phyloP scores from a whole-genome alignment of 805 yeast genomes.

The Starmerella lactis-condensi region DNA sequence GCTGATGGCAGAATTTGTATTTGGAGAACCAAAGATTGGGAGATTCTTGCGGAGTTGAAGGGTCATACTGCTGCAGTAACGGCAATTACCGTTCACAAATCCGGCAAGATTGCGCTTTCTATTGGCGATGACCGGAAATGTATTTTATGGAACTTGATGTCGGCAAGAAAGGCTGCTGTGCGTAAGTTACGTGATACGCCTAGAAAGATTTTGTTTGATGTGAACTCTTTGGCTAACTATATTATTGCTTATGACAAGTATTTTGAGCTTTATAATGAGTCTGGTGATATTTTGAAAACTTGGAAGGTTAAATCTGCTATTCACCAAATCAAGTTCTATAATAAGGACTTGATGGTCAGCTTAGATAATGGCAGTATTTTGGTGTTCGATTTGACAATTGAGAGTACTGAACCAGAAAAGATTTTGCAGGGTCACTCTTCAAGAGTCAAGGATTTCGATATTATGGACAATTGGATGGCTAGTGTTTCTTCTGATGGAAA shows the following conservation, averaged over 20 bases:
- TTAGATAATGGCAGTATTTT: constrained; percentile 51
- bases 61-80: constrained; percentile 75
- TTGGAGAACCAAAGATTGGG: constrained; percentile 98
- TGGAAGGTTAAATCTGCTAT: constrained; percentile 33
- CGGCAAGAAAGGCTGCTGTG: constrained; percentile 78
- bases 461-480: constrained; percentile 36
- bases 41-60: constrained; percentile 64
- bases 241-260: constrained; percentile 44
- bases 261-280: constrained; percentile 25
- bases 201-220: constrained; percentile 33
- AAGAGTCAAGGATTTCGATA: constrained; percentile 63
- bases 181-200: constrained; percentile 30
- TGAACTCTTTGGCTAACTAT: constrained; percentile 47
- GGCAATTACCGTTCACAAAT: constrained; percentile 75
- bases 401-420: constrained; percentile 27
- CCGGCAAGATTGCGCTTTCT: constrained; percentile 76
- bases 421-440: constrained; percentile 61
- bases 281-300: constrained; percentile 26
- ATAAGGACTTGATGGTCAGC: constrained; percentile 47
- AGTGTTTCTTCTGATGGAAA: constrained; percentile 88
- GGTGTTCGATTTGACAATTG: constrained; percentile 30
- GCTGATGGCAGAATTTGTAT: constrained; percentile 78
- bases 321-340: constrained; percentile 45
- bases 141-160: constrained; percentile 90
- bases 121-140: constrained; percentile 73